A percentile compares a stretch with the other conserved stretches of the same genome.
Conservation (phyloP, 768 basidiomycete genomes). For the Xerocomellus amylosporus region DNA sequence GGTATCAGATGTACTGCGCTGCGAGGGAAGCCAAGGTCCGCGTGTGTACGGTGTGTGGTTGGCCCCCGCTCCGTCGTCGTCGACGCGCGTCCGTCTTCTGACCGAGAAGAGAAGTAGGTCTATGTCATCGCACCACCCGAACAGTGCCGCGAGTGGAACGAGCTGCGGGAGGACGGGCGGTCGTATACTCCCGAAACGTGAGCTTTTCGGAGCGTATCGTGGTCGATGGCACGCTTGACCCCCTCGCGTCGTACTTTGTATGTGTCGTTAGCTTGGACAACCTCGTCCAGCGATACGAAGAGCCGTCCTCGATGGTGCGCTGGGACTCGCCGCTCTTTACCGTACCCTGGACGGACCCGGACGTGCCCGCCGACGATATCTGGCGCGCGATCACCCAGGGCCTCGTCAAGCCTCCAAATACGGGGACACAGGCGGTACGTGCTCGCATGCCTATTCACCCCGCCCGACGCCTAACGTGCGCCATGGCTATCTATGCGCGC, state of each 20-base stretch:
- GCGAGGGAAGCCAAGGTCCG: slow-evolving; percentile 84
- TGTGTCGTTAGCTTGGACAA: slow-evolving; percentile 5
- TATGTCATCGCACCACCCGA: slow-evolving; percentile 75
- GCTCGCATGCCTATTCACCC: too few relatives aligned
- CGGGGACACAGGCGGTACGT: slow-evolving; percentile 70
- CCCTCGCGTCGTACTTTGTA: too few relatives aligned
- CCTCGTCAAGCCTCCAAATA: slow-evolving; percentile 81
- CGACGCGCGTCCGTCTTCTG: background rate
- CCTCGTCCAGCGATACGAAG: slow-evolving; percentile 86
- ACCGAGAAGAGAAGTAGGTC: slow-evolving; percentile 46
- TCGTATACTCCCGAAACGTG: slow-evolving; percentile 75
- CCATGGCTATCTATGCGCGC: too few relatives aligned
- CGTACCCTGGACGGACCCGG: slow-evolving; percentile 68
- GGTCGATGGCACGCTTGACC: background rate
- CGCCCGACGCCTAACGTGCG: too few relatives aligned
- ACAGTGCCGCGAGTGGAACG: slow-evolving; percentile 77
- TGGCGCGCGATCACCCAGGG: slow-evolving; percentile 82
- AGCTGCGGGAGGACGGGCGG: slow-evolving; percentile 41
- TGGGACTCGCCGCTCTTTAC: slow-evolving; percentile 98
- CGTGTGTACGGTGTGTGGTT: slow-evolving; percentile 83
- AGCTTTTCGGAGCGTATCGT: background rate
- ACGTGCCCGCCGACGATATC: slow-evolving; percentile 63
- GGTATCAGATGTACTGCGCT: slow-evolving; percentile 97
- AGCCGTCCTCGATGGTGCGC: slow-evolving; percentile 96
- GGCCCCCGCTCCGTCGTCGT: too few relatives aligned